Base-by-base conservation (phyloP, 352 stramenopile species). In the Aphanomyces cochlioides region DNA sequence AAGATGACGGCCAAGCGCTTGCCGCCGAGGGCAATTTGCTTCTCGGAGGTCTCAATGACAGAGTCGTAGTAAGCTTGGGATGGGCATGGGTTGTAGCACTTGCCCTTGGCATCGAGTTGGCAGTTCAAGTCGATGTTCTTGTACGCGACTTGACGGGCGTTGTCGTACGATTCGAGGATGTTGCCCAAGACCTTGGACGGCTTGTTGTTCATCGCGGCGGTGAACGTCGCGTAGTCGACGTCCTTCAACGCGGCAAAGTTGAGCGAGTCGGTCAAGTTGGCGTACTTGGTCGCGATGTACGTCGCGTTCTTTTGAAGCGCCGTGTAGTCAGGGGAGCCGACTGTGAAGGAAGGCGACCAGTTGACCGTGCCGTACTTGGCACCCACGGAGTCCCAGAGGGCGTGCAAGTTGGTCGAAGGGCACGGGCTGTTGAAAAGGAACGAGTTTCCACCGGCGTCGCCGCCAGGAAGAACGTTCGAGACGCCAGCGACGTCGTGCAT, bases 401-500 rank as follows among this genome's bases (percentile, higher is more conserved):
- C 79, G 72, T 92, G 84, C 38, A 89, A 67, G 80, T 92, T 92
- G 47, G 69, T 78, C 3, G 43, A 47, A 37, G 36, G 17, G 47
- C 84, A 92, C 4, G 81, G 77, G 5, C 64, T 72, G 34, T 45
- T 59, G 48, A 92, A 90, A 34, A 72, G 75, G 67, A 87, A 87
- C 8, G 66, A 74, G 81, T 90, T 90, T 38, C 83, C 81, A 12
- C 83, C 83, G 4, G 70, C 71, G 60, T 90, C 83, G 37, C 83
- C 83, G 8, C 70, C 64, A 5, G 83, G 83, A 45, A 86, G 78
- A 38, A 76, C 74, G 2, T 72, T 71, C 34, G 73, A 84, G 64
- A 89, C 75, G 8, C 79, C 81, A 0, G 75, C 75, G 0, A 88
- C 75, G 1, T 78, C 77, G 75, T 90, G 83, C 36, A 89, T 72